Conservation (phyloP, 352 stramenopile genomes). For the Pythium guiyangense region DNA sequence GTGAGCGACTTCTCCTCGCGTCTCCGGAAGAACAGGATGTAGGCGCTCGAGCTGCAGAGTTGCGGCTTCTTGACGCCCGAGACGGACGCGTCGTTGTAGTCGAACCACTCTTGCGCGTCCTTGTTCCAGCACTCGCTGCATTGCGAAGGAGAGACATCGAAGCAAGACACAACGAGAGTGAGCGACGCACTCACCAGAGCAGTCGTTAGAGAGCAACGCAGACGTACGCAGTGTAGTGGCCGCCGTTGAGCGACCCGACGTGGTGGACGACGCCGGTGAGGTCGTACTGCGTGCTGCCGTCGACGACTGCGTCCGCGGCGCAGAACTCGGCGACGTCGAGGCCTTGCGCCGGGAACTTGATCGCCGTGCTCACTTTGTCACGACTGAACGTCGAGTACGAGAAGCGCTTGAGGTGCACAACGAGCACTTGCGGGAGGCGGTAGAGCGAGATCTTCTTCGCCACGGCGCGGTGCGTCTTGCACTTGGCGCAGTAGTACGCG, state of each 20-base stretch:
- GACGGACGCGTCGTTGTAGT: constrained; percentile 75
- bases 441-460: constrained; percentile 79
- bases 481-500: constrained; percentile 70
- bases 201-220: neutral
- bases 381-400: constrained; percentile 71
- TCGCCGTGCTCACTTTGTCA: constrained; percentile 69
- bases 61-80: constrained; percentile 64
- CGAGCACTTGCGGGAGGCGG: constrained; percentile 72
- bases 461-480: constrained; percentile 63
- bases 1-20: constrained; percentile 54
- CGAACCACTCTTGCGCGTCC: constrained; percentile 71
- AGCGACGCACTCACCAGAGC: neutral
- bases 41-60: constrained; percentile 55
- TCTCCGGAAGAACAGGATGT: constrained; percentile 79
- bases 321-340: constrained; percentile 74
- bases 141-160: neutral
- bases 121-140: constrained; percentile 67
- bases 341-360: constrained; percentile 50
- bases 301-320: constrained; percentile 54
- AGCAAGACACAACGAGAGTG: neutral
- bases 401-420: constrained; percentile 90
- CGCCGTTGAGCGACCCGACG: constrained; percentile 67
- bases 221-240: constrained; percentile 82
- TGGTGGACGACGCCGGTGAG: constrained; percentile 77
- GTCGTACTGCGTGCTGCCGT: too few species aligned